Percentiles rank a stretch among this genome's conserved stretches.
These are phyloP conservation scores for Hysterangium stoloniferum DNA, from an alignment of 768 basidiomycete genomes.

Conservation along the genomic window DNA sequence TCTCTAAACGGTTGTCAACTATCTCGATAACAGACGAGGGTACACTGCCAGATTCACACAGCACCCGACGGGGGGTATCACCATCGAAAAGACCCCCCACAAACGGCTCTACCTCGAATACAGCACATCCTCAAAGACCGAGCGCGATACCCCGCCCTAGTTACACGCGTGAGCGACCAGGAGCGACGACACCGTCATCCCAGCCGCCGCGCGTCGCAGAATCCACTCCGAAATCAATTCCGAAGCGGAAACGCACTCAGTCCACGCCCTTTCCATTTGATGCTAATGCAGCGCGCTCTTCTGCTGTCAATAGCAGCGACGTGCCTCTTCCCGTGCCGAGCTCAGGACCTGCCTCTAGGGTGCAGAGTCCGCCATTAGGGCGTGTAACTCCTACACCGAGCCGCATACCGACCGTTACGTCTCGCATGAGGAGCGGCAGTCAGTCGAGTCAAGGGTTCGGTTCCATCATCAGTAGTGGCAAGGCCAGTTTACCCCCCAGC, in stretches of 20 bases:
- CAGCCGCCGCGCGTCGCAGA: conserved; percentile 17
- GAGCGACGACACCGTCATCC: conserved; percentile 15
- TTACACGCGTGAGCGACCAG: conserved; percentile 25
- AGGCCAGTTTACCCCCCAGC: background rate
- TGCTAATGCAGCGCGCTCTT: conserved; percentile 42
- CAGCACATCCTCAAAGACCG: conserved; percentile 25
- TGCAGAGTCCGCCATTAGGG: conserved; percentile 27
- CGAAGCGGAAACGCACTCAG: conserved; percentile 23
- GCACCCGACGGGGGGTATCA: conserved; percentile 6
- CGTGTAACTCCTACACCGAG: conserved; percentile 30
- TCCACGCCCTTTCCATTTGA: conserved; percentile 25
- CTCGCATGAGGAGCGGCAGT: conserved; percentile 10
- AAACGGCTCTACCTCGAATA: conserved; percentile 15
- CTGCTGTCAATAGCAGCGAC: conserved; percentile 21
- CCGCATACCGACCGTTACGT: conserved; percentile 37
- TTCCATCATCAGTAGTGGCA: background rate
- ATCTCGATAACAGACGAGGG: conserved; percentile 54
- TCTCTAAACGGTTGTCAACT: conserved; percentile 70
- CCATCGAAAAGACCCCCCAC: background rate
- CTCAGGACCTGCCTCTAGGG: conserved; percentile 30
- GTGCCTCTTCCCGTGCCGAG: conserved; percentile 30
- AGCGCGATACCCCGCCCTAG: conserved; percentile 44
- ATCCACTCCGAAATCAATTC: conserved; percentile 12
- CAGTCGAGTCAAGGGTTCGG: conserved; percentile 11
- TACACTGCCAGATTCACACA: conserved; percentile 16